A percentile compares a stretch with the other conserved stretches of the same genome.
Conservation (phyloP, 78 protist genomes). For the Anaeramoeba ignava region DNA sequence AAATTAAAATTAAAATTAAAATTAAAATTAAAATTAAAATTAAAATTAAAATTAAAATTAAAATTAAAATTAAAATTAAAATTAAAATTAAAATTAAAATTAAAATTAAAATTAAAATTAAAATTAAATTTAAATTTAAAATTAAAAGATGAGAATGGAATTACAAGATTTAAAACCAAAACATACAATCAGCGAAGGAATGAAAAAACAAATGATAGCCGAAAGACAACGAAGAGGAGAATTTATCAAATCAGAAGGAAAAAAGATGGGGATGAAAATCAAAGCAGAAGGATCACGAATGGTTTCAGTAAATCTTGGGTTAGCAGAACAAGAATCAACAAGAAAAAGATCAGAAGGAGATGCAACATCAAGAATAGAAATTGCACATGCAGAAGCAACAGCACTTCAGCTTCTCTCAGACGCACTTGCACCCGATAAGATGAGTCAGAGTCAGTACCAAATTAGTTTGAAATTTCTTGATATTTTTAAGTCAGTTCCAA, state of each 20-base stretch:
- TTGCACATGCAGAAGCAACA: not conserved
- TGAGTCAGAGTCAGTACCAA: not conserved
- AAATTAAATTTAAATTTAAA: too few species aligned
- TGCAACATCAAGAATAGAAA: not conserved
- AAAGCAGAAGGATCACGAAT: constrained; percentile 3
- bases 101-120: too few species aligned
- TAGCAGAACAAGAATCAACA: not conserved
- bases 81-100: too few species aligned
- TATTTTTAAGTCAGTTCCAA: not conserved
- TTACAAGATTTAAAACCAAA: constrained; percentile 13
- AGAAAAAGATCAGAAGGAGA: not conserved
- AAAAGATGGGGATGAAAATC: constrained; percentile 1
- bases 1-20: too few species aligned
- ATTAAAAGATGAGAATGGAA: constrained; percentile 19
- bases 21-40: too few species aligned
- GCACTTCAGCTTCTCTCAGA: not conserved
- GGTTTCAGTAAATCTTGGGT: not conserved
- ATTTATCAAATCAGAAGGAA: constrained; percentile 21
- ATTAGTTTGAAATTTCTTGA: not conserved
- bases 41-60: too few species aligned
- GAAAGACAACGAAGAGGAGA: constrained; percentile 13
- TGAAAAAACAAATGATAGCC: constrained; percentile 29
- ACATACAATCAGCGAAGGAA: not conserved
- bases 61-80: too few species aligned
- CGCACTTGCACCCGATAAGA: not conserved